Evolutionary conservation across 305 asterid genomes (phyloP), one percentile per base, ranked within the genome.

Genomic region (Coffea humblotiana): DNA sequence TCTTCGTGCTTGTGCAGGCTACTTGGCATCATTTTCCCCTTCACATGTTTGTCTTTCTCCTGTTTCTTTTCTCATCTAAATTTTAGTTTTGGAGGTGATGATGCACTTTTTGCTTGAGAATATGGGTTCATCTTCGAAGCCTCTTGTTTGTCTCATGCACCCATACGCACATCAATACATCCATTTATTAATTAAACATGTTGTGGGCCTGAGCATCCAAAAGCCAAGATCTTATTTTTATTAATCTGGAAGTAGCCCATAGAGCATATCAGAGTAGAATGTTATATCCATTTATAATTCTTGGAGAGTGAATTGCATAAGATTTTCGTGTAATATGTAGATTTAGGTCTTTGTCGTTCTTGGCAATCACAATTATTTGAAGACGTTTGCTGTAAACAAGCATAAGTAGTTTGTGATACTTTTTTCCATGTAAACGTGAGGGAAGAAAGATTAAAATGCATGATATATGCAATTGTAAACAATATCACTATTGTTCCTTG

Each of bases 1-100:
- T 79, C 98, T 96, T 80, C 98, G 86, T 82, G 94, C 97, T 79
- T 91, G 98, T 72, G 90, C 98, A 80, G 99, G 99, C 84, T 91
- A 91, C 91, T 88, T 96, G 80, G 91, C 97, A 78, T 96, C 98
- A 49, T 96, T 89, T 85, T 94, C 97, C 76, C 93, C 93, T 78
- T 89, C 98, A 84, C 98, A 96, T 86, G 99, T 96, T 79, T 78
- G 99, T 94, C 84, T 94, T 84, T 73, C 86, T 82, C 83, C 82
- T 68, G 72, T 79, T 80, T 75, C 80, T 74, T 72, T 78, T 80
- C 47, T 85, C 45, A 18, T 74, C 18, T 51, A 16, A 58, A 13
- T 63, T 71, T 69, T 16, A 18, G 35, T 71, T 75, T 66, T 32
- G 63, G 51, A 37, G 6, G 32, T 72, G 32, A 52, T 19, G 56